Evolutionary conservation across 2,329 filamentous ascomycete genomes (phyloP), one percentile per base, ranked within the genome.

Genomic region (Penicillium sclerotiorum): DNA sequence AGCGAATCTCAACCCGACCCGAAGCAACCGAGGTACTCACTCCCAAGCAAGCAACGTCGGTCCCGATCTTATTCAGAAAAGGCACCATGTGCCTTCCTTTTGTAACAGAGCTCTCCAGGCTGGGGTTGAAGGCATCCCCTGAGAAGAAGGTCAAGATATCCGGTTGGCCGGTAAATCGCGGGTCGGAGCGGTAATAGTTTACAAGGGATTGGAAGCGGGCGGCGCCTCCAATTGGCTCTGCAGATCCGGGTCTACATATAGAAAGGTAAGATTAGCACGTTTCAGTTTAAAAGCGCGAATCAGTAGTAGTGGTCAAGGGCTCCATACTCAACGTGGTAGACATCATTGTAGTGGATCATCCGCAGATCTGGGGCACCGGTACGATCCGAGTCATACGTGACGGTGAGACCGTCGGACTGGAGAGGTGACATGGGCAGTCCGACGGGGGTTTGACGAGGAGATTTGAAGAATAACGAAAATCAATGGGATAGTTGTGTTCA

Each of bases 21-120:
- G 44, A 28, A 42, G 18, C 40, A 36, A 12, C 28, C 45, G 22
- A 27, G 27, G 55, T 55, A 79, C 84, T 65, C 77, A 90, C 87
- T 52, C 90, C 90, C 42, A 95, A 79, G 67, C 89, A 92, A n/a
- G 90, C 87, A 36, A 86, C 88, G 65, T 89, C 81, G 1, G 89
- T 94, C 4, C 86, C 84, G 58, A 91, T 83, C 20, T 80, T 77
- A 68, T 96, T 95, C 38, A 96, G 73, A 8, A 94, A 80, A 0
- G 90, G 87, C 8, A 95, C 85, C 92, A 96, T 96, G 71, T 96
- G 92, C 58, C 85, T 67, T 78, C 89, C 91, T 74, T 96, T 96
- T 2, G 91, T 96, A 27, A 96, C 85, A 15, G 87, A 89, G 62
- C 88, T 93, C 72, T 96, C 91, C 50, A 96, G 74, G 61, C 89